These are phyloP conservation scores for Kappamyces sp. DNA, from an alignment of 192 early-diverging fungal species.

Conservation along the genomic window DNA sequence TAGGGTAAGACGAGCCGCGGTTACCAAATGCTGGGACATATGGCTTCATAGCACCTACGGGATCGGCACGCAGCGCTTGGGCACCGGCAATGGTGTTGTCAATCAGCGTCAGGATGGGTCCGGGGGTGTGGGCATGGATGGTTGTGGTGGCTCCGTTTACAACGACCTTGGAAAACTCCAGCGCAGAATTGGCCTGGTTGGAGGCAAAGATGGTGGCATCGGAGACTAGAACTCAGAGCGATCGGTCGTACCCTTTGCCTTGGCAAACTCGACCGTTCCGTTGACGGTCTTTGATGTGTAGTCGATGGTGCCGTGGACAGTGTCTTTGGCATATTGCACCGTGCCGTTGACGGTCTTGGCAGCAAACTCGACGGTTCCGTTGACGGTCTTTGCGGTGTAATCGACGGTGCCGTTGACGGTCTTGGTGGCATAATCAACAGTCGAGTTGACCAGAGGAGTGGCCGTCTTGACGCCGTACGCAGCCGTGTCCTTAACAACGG, in stretches of 20 bases:
- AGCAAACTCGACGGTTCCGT: constrained; percentile 10
- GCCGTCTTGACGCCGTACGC: too few species aligned
- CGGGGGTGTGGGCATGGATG: constrained; percentile 42
- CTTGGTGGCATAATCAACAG: constrained; percentile 13
- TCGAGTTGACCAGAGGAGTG: neutral
- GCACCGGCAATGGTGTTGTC: constrained; percentile 26
- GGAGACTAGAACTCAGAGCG: neutral
- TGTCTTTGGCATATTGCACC: constrained; percentile 12
- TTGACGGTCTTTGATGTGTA: constrained; percentile 17
- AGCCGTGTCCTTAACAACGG: too few species aligned
- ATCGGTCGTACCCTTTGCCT: constrained; percentile 12
- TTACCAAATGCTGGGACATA: constrained; percentile 44
- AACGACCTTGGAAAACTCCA: constrained; percentile 34
- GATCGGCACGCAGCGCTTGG: constrained; percentile 29
- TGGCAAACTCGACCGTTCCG: constrained; percentile 17
- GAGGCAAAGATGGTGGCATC: constrained; percentile 14
- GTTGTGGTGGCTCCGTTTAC: constrained; percentile 43
- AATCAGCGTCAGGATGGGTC: constrained; percentile 37
- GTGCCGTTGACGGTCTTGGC: constrained; percentile 7
- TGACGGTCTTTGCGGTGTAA: constrained; percentile 22
- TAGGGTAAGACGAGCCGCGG: constrained; percentile 8
- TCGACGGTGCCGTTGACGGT: constrained; percentile 2
- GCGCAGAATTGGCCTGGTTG: constrained; percentile 25
- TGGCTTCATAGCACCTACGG: constrained; percentile 33
- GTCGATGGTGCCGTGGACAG: constrained; percentile 13